These are phyloP conservation scores for Trichoderma koningiopsis DNA, from an alignment of 2,329 filamentous ascomycete genomes.

Conservation along the genomic window DNA sequence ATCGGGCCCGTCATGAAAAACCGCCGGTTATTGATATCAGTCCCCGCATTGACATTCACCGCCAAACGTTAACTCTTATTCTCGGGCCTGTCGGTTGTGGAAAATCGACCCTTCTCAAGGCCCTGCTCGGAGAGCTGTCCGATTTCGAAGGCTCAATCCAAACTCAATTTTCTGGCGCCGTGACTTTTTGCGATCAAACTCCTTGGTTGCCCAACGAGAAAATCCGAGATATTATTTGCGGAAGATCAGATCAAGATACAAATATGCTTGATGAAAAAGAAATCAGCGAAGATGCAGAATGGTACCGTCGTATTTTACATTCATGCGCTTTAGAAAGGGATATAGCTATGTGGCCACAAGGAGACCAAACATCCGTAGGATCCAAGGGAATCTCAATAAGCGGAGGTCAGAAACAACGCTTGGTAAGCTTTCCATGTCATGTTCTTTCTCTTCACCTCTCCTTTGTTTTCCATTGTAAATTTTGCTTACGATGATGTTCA, in stretches of 20 bases:
- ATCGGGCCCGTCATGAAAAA: background rate
- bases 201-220: background rate
- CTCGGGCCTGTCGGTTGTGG: background rate
- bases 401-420: slow-evolving; percentile 38
- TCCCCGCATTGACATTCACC: background rate
- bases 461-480: background rate
- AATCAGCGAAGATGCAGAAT: background rate
- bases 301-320: background rate
- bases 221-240: background rate
- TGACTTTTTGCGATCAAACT: background rate
- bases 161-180: background rate
- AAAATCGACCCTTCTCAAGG: background rate
- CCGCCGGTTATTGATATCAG: background rate
- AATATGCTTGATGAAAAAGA: background rate
- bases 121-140: background rate
- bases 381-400: slow-evolving; percentile 38
- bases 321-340: slow-evolving; percentile 25
- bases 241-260: background rate
- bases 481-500: background rate
- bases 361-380: slow-evolving; percentile 37
- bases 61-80: background rate
- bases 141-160: background rate
- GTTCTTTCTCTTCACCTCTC: background rate
- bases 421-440: slow-evolving; percentile 7
- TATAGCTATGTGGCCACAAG: slow-evolving; percentile 30